Evolutionary conservation across 116 monocot genomes (phyloP).

Genomic region (Iris pallida): DNA sequence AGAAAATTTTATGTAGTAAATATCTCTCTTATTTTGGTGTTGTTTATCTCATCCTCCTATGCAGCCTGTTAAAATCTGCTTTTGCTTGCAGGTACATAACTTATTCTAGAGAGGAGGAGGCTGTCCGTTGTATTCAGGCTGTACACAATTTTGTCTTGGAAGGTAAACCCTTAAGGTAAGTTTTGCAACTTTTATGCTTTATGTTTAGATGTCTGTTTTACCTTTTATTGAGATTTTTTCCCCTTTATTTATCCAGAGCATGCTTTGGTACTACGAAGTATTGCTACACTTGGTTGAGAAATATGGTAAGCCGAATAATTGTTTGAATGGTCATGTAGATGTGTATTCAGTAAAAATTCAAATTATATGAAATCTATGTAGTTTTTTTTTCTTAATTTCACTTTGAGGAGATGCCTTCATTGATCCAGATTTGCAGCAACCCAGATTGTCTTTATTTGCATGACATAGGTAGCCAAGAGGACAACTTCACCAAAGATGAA

Average conservation of each 20-base stretch:
- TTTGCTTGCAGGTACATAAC: conserved; percentile 61
- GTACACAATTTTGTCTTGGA: conserved; percentile 84
- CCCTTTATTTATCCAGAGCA: conserved; percentile 33
- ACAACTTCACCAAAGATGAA: conserved; percentile 93
- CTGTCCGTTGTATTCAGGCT: conserved; percentile 82
- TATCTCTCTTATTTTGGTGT: too few species aligned
- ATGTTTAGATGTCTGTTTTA: not conserved
- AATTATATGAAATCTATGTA: not conserved
- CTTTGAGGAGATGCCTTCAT: conserved; percentile 7
- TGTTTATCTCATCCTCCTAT: too few species aligned
- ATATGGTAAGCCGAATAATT: conserved; percentile 37
- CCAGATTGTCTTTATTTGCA: conserved; percentile 96
- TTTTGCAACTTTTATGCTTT: not conserved
- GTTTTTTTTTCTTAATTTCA: not conserved
- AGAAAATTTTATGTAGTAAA: too few species aligned
- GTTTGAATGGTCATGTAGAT: not conserved
- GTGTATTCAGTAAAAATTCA: not conserved
- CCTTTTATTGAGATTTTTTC: conserved; percentile 4
- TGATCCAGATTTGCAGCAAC: conserved; percentile 74
- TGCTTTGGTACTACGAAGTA: conserved; percentile 74
- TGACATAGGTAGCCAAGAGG: conserved; percentile 79
- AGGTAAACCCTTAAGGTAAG: conserved; percentile 78
- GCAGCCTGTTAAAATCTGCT: not conserved
- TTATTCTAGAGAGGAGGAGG: conserved; percentile 84
- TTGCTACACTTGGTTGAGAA: conserved; percentile 64